phyloP scores from a whole-genome alignment of 441 rosid species.

The Adansonia gregorii region DNA sequence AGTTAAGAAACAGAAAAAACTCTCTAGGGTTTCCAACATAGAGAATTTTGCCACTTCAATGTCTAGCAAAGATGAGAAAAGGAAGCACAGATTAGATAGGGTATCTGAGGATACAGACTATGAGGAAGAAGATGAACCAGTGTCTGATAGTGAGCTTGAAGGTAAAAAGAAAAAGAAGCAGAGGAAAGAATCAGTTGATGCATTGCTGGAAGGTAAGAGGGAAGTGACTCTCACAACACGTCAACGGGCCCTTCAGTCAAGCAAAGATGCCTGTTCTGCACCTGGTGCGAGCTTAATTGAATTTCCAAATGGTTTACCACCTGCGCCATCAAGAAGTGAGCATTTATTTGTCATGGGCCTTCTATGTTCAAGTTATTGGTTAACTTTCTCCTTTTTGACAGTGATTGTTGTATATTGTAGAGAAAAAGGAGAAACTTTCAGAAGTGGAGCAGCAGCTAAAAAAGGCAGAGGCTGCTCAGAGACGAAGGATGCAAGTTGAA shows the following conservation, averaged over 20 bases:
- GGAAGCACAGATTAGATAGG: conserved; percentile 48
- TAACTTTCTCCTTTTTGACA: not conserved
- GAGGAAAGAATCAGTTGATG: conserved; percentile 64
- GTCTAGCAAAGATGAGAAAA: conserved; percentile 55
- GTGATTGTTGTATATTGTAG: conserved; percentile 40
- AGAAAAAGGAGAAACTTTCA: conserved; percentile 80
- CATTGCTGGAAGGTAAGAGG: conserved; percentile 57
- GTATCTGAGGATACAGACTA: conserved; percentile 52
- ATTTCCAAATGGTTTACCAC: conserved; percentile 94
- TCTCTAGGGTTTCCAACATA: conserved; percentile 53
- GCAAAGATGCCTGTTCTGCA: conserved; percentile 56
- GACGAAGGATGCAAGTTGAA: conserved; percentile 84
- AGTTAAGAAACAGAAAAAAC: conserved; percentile 54
- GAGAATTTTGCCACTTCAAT: conserved; percentile 44
- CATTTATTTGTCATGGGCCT: conserved; percentile 16
- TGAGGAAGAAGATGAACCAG: conserved; percentile 60
- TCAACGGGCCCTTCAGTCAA: conserved; percentile 87
- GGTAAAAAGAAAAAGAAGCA: conserved; percentile 53
- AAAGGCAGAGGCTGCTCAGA: conserved; percentile 92
- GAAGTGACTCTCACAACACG: conserved; percentile 83
- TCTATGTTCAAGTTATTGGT: not conserved
- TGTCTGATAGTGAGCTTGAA: conserved; percentile 58
- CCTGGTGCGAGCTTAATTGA: conserved; percentile 63
- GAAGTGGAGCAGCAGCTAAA: conserved; percentile 82
- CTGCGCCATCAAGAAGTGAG: conserved; percentile 89